Evolutionary conservation across 139 green algal genomes (phyloP).

Genomic region (Micractinium sp.): DNA sequence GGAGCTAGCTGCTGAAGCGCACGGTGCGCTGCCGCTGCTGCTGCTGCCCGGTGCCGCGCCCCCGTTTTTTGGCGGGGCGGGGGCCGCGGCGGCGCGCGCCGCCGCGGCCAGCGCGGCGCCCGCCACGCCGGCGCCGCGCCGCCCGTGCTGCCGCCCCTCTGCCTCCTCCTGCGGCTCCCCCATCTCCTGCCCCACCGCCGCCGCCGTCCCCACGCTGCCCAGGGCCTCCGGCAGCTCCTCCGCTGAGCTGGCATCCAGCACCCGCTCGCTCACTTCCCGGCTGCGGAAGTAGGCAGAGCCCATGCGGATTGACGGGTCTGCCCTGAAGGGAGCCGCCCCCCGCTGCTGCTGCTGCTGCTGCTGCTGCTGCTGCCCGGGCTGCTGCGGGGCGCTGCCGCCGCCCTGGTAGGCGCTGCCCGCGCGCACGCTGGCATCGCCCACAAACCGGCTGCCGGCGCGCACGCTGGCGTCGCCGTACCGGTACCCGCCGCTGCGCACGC

Average conservation of each 20-base stretch:
- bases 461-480: slow-evolving; percentile 19
- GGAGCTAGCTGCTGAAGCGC: background rate
- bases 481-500: slow-evolving; percentile 8
- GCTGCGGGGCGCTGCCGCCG: background rate
- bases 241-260: background rate
- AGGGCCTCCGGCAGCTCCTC: too few relatives aligned
- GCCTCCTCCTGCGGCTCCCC: background rate
- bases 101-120: background rate
- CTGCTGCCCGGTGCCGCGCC: slow-evolving; percentile 3
- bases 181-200: background rate
- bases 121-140: background rate
- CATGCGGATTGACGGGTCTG: slow-evolving; percentile 5
- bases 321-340: background rate
- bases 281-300: background rate
- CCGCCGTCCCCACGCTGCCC: background rate
- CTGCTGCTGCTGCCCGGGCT: background rate
- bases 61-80: background rate
- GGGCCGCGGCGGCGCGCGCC: background rate
- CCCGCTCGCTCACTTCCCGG: background rate
- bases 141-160: background rate
- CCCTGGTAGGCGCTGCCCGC: background rate
- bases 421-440: slow-evolving; percentile 17
- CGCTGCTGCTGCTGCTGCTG: background rate
- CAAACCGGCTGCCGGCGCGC: background rate
- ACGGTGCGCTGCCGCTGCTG: background rate